A percentile compares a stretch with the other conserved stretches of the same genome.
These are phyloP conservation scores for Cornus controversa DNA, from an alignment of 148 eudicot species.

Conservation along the genomic window DNA sequence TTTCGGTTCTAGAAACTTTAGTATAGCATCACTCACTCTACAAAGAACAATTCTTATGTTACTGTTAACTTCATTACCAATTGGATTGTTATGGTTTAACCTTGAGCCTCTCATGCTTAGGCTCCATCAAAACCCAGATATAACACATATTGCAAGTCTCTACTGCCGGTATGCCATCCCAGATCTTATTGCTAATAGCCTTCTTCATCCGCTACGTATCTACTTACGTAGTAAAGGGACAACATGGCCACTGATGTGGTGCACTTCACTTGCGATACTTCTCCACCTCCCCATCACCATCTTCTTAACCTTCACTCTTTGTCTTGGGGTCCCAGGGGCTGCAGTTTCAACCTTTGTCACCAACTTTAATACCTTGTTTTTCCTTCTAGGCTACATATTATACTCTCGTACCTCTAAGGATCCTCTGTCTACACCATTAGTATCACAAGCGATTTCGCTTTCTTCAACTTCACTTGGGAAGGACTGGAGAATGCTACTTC, in stretches of 20 bases:
- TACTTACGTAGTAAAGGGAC: slow-evolving; percentile 71
- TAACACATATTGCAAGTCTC: slow-evolving; percentile 63
- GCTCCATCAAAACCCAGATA: slow-evolving; percentile 65
- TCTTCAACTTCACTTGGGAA: slow-evolving; percentile 34
- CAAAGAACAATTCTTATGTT: slow-evolving; percentile 59
- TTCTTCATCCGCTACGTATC: slow-evolving; percentile 80
- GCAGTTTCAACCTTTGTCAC: slow-evolving; percentile 64
- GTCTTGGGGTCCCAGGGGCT: slow-evolving; percentile 61
- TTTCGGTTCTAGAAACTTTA: slow-evolving; percentile 61
- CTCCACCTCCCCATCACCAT: slow-evolving; percentile 60
- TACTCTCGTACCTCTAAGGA: slow-evolving; percentile 33
- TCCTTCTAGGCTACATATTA: slow-evolving; percentile 47
- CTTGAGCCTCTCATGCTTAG: slow-evolving; percentile 64
- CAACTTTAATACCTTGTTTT: slow-evolving; percentile 53
- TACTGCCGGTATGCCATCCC: slow-evolving; percentile 71
- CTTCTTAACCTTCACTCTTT: slow-evolving; percentile 52
- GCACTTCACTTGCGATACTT: slow-evolving; percentile 51
- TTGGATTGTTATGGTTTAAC: slow-evolving; percentile 65
- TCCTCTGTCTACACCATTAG: slow-evolving; percentile 30
- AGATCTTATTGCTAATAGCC: slow-evolving; percentile 72
- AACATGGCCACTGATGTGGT: slow-evolving; percentile 83
- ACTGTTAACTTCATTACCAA: slow-evolving; percentile 56
- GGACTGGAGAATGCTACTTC: slow-evolving; percentile 64
- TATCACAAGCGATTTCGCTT: slow-evolving; percentile 23
- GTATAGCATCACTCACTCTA: slow-evolving; percentile 44